Evolutionary conservation across 2,329 filamentous ascomycete species (phyloP).

Genomic region (Emydomyces testavorans): DNA sequence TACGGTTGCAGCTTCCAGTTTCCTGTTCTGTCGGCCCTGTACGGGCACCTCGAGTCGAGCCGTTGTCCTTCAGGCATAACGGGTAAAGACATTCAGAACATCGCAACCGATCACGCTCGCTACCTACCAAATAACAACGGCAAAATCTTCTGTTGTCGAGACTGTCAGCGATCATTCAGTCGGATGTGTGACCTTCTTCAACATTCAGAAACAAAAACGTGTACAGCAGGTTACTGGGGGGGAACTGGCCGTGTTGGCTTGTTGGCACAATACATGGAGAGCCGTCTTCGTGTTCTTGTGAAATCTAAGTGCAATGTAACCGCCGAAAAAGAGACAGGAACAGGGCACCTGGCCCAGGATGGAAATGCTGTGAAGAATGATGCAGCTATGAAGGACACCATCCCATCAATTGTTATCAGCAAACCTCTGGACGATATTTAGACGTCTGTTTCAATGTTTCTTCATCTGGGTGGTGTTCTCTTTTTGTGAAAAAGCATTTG

Average conservation of each 20-base stretch:
- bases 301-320: too few species aligned
- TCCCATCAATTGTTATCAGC: conserved; percentile 5
- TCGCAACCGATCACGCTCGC: conserved; percentile 10
- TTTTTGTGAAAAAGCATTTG: too few species aligned
- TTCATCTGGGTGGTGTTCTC: too few species aligned
- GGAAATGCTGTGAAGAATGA: neutral
- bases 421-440: neutral
- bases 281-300: neutral
- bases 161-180: conserved; percentile 14
- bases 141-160: conserved; percentile 15
- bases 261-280: conserved; percentile 15
- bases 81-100: conserved; percentile 10
- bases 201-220: conserved; percentile 18
- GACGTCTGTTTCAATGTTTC: neutral
- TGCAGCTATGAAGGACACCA: neutral
- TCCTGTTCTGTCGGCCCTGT: conserved; percentile 15
- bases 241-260: conserved; percentile 11
- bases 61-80: conserved; percentile 16
- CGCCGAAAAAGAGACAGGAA: neutral
- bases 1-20: conserved; percentile 17
- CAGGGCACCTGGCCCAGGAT: neutral
- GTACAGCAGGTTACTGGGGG: conserved; percentile 16
- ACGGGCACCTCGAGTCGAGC: conserved; percentile 20
- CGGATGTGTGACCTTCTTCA: conserved; percentile 19
- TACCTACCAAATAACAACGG: neutral